These are phyloP conservation scores for Pueraria montana DNA, from an alignment of 306 rosid genomes.

Conservation along the genomic window DNA sequence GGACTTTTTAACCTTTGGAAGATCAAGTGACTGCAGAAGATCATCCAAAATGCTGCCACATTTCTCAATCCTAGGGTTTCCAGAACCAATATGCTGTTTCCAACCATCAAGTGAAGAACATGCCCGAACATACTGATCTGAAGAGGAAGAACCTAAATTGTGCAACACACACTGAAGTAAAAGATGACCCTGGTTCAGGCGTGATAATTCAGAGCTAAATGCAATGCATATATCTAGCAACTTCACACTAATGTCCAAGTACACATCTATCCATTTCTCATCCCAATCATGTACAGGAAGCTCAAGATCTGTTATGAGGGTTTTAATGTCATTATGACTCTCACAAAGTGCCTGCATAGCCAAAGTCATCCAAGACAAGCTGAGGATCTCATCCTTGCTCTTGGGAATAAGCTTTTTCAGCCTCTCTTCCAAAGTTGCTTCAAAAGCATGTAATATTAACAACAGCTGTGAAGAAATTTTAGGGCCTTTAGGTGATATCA, in stretches of 20 bases:
- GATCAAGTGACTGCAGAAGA: conserved; percentile 71
- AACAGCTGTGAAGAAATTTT: conserved; percentile 64
- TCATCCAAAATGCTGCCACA: conserved; percentile 68
- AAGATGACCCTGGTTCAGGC: conserved; percentile 85
- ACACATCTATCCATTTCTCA: conserved; percentile 91
- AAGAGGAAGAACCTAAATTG: conserved; percentile 65
- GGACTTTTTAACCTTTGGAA: conserved; percentile 87
- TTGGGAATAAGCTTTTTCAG: conserved; percentile 72
- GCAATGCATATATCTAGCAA: conserved; percentile 84
- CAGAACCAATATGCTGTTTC: conserved; percentile 69
- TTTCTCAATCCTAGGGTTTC: conserved; percentile 72
- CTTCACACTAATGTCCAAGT: conserved; percentile 89
- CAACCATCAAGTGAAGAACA: conserved; percentile 81
- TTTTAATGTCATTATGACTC: conserved; percentile 73
- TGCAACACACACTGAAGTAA: conserved; percentile 77
- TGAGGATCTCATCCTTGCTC: conserved; percentile 68
- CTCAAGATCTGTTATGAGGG: conserved; percentile 70
- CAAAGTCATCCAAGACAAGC: conserved; percentile 84
- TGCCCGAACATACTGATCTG: conserved; percentile 65
- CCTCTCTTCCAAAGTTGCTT: conserved; percentile 78
- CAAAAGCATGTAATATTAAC: conserved; percentile 63
- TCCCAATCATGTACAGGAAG: conserved; percentile 87
- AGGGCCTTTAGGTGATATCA: conserved; percentile 67
- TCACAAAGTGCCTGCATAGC: conserved; percentile 78
- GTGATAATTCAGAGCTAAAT: conserved; percentile 91